Evolutionary conservation across 2,329 filamentous ascomycete species (phyloP), one percentile per base, ranked within the genome.

Genomic region (Cladosporium cucumerinum): DNA sequence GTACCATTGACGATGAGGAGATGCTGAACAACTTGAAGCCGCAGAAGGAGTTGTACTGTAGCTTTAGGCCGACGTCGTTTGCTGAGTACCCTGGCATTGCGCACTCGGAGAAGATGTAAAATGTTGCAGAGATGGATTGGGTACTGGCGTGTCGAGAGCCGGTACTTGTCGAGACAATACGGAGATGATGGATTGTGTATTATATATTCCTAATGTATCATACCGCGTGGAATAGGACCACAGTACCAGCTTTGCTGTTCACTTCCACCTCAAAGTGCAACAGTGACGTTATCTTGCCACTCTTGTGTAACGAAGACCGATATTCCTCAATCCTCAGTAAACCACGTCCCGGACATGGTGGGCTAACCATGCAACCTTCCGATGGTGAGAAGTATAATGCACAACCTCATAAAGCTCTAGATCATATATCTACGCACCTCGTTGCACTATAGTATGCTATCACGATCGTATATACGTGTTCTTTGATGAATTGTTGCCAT

Each of bases 1-100:
- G 74, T 5, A 75, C 74, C 12, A 57, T 76, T 21, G 74, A 75
- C 48, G 73, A 74, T 52, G 46, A 65, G 25, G 66, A 65, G 14
- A 67, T 63, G 3, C 65, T 70, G 64, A 64, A 71, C n/a, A 67
- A 65, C 6, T 8, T 57, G 11, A 32, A 34, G 30, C 54, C 54
- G 10, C 32, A 32, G 30, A 34, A 57, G 54, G 54, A 57, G 54
- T 21, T 57, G 18, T 57, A 34, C 32, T 57, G 54, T 11, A 57
- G 32, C 21, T 3, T 25, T 12, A 57, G 54, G 28, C 54, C 54
- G 30, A 16, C 32, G 21, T 34, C 28, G 11, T 57, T 57, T 57
- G 32, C n/a, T 8, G 54, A 57, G 30, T 57, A 36, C 12, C 54
- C 54, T 16, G 54, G 30, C n/a, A 57, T 57, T 39, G 32, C 23